Percentiles rank a stretch among this genome's conserved stretches.
These are phyloP conservation scores for Umbelopsis sp. DNA, from an alignment of 371 early-diverging fungal genomes.

Conservation along the genomic window DNA sequence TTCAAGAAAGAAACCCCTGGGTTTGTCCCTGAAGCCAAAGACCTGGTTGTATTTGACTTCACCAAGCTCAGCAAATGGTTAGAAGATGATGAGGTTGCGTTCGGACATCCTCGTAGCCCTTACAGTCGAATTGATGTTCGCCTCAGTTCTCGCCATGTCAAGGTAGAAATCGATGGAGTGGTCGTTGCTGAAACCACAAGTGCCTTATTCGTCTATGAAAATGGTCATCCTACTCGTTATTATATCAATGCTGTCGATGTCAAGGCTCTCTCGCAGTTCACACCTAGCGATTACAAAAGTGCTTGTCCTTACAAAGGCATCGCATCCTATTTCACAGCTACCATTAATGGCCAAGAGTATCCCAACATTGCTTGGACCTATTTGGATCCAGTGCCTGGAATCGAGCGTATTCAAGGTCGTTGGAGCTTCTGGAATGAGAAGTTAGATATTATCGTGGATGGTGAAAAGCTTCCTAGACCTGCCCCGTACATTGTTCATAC, in stretches of 20 bases:
- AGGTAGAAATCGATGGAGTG: slow-evolving; percentile 3
- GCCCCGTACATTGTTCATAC: background rate
- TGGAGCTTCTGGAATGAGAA: slow-evolving; percentile 17
- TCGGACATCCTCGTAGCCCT: slow-evolving; percentile 11
- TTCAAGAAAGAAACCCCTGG: background rate
- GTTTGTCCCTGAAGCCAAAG: background rate
- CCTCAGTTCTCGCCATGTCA: slow-evolving; percentile 5
- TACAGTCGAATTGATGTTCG: slow-evolving; percentile 12
- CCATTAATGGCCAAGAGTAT: slow-evolving; percentile 1
- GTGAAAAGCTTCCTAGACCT: background rate
- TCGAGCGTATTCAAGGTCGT: slow-evolving; percentile 2
- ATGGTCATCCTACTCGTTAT: slow-evolving; percentile 5
- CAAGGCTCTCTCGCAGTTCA: background rate
- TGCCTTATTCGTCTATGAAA: background rate
- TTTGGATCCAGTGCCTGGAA: background rate
- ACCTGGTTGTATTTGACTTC: background rate
- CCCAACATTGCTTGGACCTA: slow-evolving; percentile 6
- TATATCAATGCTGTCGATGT: slow-evolving; percentile 10
- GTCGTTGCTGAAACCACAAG: background rate
- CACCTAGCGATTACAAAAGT: background rate
- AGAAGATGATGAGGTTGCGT: background rate
- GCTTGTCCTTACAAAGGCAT: slow-evolving; percentile 7
- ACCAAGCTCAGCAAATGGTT: background rate
- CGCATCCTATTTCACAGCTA: background rate
- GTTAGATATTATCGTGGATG: slow-evolving; percentile 1